Evolutionary conservation across 495 filamentous ascomycete genomes (phyloP).

Genomic region (Gamarada debralockiae): DNA sequence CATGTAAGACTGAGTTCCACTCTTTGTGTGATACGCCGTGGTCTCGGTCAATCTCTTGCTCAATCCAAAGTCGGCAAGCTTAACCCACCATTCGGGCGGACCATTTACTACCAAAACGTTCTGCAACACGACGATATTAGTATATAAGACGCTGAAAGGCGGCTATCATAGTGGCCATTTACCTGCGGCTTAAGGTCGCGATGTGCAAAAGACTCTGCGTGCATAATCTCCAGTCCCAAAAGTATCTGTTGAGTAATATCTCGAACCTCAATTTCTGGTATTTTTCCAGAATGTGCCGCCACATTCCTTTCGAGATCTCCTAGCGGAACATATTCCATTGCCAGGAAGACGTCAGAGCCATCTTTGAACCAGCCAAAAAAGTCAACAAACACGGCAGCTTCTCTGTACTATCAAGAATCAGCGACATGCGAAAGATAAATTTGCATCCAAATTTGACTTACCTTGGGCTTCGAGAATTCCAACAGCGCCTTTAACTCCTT

Average conservation of each 20-base stretch:
- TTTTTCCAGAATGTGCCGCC: too few relatives aligned
- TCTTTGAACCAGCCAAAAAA: slow-evolving; percentile 15
- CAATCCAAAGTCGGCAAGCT: slow-evolving; percentile 2
- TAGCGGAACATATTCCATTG: slow-evolving; percentile 26
- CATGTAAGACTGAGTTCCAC: neutral
- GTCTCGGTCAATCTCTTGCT: neutral
- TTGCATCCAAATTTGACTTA: too few relatives aligned
- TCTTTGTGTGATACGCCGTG: neutral
- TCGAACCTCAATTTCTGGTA: slow-evolving; percentile 13
- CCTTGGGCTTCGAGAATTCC: slow-evolving; percentile 3
- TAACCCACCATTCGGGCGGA: neutral
- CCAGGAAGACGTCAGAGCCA: slow-evolving; percentile 10
- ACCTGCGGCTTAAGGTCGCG: slow-evolving; percentile 17
- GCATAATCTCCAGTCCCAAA: slow-evolving; percentile 22
- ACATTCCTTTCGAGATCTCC: slow-evolving; percentile 9
- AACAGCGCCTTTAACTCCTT: neutral
- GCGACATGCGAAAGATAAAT: too few relatives aligned
- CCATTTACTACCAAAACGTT: neutral
- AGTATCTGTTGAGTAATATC: neutral
- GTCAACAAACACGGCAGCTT: neutral
- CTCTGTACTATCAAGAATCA: too few relatives aligned
- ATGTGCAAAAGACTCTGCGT: slow-evolving; percentile 24
- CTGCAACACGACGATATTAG: neutral
- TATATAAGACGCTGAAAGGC: neutral
- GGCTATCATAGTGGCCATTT: neutral